phyloP scores from a whole-genome alignment of 2,329 filamentous ascomycete genomes.

The Balansia obtecta region DNA sequence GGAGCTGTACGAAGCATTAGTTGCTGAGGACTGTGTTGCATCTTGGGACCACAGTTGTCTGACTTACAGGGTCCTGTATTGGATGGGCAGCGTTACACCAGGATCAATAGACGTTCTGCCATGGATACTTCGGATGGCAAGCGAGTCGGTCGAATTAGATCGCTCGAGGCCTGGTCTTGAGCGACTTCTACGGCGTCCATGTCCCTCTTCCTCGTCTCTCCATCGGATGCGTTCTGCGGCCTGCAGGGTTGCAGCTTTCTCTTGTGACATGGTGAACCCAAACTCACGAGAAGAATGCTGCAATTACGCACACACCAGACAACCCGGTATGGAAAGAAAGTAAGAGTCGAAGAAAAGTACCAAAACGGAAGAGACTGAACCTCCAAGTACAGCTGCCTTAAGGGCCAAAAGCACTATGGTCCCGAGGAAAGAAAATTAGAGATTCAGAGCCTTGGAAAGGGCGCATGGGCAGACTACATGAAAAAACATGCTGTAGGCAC shows the following conservation, averaged over 20 bases:
- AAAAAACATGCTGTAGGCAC: neutral
- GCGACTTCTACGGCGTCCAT: conserved; percentile 10
- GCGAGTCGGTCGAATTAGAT: conserved; percentile 21
- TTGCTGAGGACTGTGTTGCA: neutral
- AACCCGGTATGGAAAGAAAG: neutral
- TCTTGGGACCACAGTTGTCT: neutral
- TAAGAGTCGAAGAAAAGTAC: neutral
- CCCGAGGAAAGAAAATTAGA: neutral
- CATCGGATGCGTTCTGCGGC: conserved; percentile 21
- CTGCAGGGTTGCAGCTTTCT: conserved; percentile 7
- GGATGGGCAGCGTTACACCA: conserved; percentile 30
- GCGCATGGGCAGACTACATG: neutral
- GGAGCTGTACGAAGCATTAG: conserved; percentile 18
- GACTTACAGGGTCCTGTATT: conserved; percentile 40
- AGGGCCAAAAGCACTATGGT: neutral
- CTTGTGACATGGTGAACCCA: conserved; percentile 5
- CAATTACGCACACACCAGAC: neutral
- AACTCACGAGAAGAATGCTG: neutral
- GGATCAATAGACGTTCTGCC: conserved; percentile 17
- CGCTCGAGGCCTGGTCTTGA: conserved; percentile 9
- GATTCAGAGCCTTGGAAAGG: neutral
- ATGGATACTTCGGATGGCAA: conserved; percentile 28
- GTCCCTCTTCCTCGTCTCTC: conserved; percentile 23
- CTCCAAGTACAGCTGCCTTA: neutral
- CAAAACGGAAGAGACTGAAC: neutral